Conservation (phyloP, 345 rosid species). For the Corchorus olitorius region DNA sequence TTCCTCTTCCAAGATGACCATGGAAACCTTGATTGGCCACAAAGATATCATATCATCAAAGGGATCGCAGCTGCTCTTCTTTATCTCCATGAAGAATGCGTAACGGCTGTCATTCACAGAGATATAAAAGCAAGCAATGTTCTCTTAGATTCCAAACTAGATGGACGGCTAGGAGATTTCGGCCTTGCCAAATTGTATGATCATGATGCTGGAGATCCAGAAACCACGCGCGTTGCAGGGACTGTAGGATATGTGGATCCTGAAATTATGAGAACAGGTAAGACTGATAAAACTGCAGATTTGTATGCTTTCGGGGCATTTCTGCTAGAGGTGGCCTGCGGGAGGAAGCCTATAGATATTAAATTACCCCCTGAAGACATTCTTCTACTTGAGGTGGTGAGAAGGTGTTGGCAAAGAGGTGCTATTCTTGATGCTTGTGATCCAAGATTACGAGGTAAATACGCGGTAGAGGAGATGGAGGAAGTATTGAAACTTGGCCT, state of each 20-base stretch:
- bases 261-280: constrained; percentile 44
- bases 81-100: constrained; percentile 57
- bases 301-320: constrained; percentile 49
- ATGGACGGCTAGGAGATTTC: constrained; percentile 34
- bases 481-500: constrained; percentile 44
- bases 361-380: constrained; percentile 23
- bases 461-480: constrained; percentile 38
- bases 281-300: constrained; percentile 39
- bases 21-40: constrained; percentile 41
- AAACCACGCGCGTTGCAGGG: constrained; percentile 27
- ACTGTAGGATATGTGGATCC: constrained; percentile 54
- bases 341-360: constrained; percentile 47
- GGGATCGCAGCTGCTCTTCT: constrained; percentile 50
- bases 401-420: constrained; percentile 38
- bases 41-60: constrained; percentile 38
- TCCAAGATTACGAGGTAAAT: constrained; percentile 31
- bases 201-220: constrained; percentile 10
- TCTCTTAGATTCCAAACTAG: constrained; percentile 32
- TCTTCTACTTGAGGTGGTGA: constrained; percentile 39
- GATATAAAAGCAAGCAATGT: constrained; percentile 57
- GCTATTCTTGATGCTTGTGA: constrained; percentile 37
- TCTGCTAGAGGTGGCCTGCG: constrained; percentile 52
- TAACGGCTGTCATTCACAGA: constrained; percentile 53
- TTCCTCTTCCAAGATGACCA: constrained; percentile 28
- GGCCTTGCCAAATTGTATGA: constrained; percentile 35